phyloP scores from a whole-genome alignment of 2,329 filamentous ascomycete genomes.

The Beauveria medogensis region DNA sequence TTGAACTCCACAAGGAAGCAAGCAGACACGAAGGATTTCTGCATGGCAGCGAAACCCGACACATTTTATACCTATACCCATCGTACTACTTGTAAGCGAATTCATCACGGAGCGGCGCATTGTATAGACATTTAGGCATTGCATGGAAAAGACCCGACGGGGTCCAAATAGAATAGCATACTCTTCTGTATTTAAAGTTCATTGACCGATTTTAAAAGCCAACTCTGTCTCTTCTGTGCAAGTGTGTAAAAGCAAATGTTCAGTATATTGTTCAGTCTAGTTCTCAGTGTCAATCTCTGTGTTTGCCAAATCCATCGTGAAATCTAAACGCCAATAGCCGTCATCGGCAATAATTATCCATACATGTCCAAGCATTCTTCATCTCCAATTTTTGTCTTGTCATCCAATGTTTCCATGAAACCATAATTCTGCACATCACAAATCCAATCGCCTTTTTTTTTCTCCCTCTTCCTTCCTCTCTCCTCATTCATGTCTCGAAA shows the following conservation, averaged over 20 bases:
- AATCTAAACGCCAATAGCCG: not conserved
- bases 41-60: not conserved
- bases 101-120: not conserved
- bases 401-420: not conserved
- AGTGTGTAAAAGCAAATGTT: not conserved
- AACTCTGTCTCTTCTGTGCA: not conserved
- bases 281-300: not conserved
- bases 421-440: not conserved
- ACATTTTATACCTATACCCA: constrained; percentile 1
- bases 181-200: not conserved
- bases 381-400: not conserved
- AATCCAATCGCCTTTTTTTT: not conserved
- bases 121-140: constrained; percentile 4
- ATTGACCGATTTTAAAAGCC: not conserved
- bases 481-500: constrained; percentile 12
- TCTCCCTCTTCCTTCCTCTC: not conserved
- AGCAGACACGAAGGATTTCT: not conserved
- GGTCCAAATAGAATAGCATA: not conserved
- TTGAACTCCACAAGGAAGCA: too few relatives aligned
- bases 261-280: not conserved
- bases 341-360: not conserved
- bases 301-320: not conserved
- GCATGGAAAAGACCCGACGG: not conserved
- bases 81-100: not conserved
- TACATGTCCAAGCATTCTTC: not conserved